phyloP scores from a whole-genome alignment of 805 yeast genomes.

The Ogataea neopini region DNA sequence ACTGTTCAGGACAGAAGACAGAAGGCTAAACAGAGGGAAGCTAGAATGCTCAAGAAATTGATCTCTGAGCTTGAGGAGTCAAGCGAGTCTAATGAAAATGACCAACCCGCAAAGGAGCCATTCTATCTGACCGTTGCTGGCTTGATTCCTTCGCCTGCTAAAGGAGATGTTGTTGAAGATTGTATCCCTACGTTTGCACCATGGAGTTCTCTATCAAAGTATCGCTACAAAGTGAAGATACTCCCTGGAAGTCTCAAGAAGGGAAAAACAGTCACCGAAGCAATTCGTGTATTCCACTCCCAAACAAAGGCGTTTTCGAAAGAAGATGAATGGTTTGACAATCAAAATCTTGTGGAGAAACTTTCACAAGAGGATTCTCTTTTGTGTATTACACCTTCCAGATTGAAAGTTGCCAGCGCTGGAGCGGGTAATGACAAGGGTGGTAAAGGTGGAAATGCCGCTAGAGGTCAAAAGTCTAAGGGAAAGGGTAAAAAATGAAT shows the following conservation, averaged over 20 bases:
- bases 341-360: slow-evolving; percentile 54
- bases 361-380: slow-evolving; percentile 67
- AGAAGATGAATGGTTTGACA: slow-evolving; percentile 68
- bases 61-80: slow-evolving; percentile 29
- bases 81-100: slow-evolving; percentile 20
- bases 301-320: slow-evolving; percentile 29
- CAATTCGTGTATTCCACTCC: slow-evolving; percentile 55
- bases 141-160: slow-evolving; percentile 45
- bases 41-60: slow-evolving; percentile 33
- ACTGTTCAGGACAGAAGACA: slow-evolving; percentile 19
- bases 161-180: slow-evolving; percentile 55
- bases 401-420: slow-evolving; percentile 64
- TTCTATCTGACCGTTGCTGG: slow-evolving; percentile 28
- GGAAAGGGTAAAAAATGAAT: slow-evolving; percentile 29
- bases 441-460: slow-evolving; percentile 4
- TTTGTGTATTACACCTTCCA: slow-evolving; percentile 67
- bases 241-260: slow-evolving; percentile 81
- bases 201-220: slow-evolving; percentile 75
- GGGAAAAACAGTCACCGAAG: slow-evolving; percentile 80
- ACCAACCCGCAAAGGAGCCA: slow-evolving; percentile 29
- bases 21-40: slow-evolving; percentile 33
- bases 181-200: slow-evolving; percentile 91
- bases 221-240: slow-evolving; percentile 79
- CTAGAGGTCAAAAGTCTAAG: slow-evolving; percentile 12
- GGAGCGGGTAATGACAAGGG: slow-evolving; percentile 37